phyloP scores from a whole-genome alignment of 2,329 filamentous ascomycete genomes.

The Keithomyces neogunnii region DNA sequence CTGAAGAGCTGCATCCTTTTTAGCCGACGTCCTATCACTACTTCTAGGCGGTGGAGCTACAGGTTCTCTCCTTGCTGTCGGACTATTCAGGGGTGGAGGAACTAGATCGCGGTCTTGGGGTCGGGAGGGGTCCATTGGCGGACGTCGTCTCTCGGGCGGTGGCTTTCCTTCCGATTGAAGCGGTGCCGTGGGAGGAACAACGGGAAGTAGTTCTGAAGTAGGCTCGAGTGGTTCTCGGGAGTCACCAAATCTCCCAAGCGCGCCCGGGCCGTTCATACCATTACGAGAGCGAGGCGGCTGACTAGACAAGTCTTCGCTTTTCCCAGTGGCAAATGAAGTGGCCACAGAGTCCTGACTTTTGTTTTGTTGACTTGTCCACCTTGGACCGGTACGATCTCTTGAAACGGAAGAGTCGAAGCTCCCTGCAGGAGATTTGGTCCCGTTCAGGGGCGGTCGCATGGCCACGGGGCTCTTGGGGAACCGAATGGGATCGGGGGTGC shows the following conservation, averaged over 20 bases:
- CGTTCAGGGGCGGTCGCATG: slow-evolving; percentile 28
- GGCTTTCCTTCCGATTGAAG: slow-evolving; percentile 28
- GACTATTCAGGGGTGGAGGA: slow-evolving; percentile 49
- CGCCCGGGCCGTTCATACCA: slow-evolving; percentile 32
- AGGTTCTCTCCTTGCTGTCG: slow-evolving; percentile 35
- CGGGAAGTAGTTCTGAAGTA: slow-evolving; percentile 8
- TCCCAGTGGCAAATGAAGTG: slow-evolving; percentile 31
- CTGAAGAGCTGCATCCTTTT: slow-evolving; percentile 29
- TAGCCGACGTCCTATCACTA: slow-evolving; percentile 37
- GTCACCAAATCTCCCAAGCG: slow-evolving; percentile 27
- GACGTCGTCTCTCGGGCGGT: slow-evolving; percentile 55
- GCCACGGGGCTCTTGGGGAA: slow-evolving; percentile 19
- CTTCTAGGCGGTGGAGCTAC: slow-evolving; percentile 42
- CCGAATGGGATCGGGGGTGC: slow-evolving; percentile 17
- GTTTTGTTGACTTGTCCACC: slow-evolving; percentile 41
- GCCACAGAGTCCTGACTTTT: slow-evolving; percentile 51
- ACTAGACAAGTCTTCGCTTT: slow-evolving; percentile 43
- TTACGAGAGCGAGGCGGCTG: slow-evolving; percentile 46
- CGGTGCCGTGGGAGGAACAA: neutral
- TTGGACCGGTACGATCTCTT: slow-evolving; percentile 31
- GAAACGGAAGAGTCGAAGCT: slow-evolving; percentile 41
- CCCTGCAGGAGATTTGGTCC: slow-evolving; percentile 37
- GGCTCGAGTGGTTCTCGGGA: slow-evolving; percentile 11
- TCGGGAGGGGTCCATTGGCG: slow-evolving; percentile 55
- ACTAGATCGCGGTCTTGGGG: slow-evolving; percentile 48